Conservation (phyloP, 2,329 filamentous ascomycete species). For the Fusarium bactridioides region DNA sequence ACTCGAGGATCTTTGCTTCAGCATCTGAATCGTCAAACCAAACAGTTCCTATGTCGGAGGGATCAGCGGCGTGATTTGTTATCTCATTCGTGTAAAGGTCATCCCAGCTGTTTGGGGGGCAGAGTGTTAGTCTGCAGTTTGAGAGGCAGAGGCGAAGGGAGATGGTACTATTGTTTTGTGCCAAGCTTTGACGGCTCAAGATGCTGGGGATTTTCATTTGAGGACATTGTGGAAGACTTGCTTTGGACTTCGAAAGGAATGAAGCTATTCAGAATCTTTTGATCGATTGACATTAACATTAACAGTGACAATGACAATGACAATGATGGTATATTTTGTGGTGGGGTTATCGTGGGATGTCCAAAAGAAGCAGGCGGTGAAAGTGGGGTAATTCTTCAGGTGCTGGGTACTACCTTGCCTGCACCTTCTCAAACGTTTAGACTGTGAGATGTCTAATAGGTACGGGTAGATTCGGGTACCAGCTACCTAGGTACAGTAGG, state of each 20-base stretch:
- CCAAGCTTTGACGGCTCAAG: slow-evolving; percentile 82
- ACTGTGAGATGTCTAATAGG: not conserved
- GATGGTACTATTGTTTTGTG: slow-evolving; percentile 85
- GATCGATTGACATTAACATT: not conserved
- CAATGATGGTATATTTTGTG: slow-evolving; percentile 16
- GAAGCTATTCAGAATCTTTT: slow-evolving; percentile 16
- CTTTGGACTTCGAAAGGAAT: not conserved
- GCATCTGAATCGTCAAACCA: slow-evolving; percentile 97
- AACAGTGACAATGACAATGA: not conserved
- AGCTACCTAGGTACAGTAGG: no score
- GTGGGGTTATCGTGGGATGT: slow-evolving; percentile 32
- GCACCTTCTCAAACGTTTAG: not conserved
- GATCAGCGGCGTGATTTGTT: slow-evolving; percentile 74
- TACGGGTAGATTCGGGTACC: not conserved
- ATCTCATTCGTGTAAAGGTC: slow-evolving; percentile 75
- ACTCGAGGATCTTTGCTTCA: slow-evolving; percentile 78
- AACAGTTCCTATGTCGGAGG: slow-evolving; percentile 83
- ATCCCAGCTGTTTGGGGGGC: slow-evolving; percentile 69
- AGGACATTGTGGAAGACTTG: slow-evolving; percentile 20
- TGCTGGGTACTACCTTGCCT: not conserved
- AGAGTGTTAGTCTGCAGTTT: slow-evolving; percentile 13
- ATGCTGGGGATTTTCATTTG: slow-evolving; percentile 60
- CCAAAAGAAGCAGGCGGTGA: slow-evolving; percentile 40
- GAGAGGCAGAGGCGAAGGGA: not conserved
- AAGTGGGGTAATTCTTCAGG: slow-evolving; percentile 12